Percentiles rank a stretch among this genome's conserved stretches.
Conservation (phyloP, 2,329 filamentous ascomycete species). For the Aspergillus nomiae region DNA sequence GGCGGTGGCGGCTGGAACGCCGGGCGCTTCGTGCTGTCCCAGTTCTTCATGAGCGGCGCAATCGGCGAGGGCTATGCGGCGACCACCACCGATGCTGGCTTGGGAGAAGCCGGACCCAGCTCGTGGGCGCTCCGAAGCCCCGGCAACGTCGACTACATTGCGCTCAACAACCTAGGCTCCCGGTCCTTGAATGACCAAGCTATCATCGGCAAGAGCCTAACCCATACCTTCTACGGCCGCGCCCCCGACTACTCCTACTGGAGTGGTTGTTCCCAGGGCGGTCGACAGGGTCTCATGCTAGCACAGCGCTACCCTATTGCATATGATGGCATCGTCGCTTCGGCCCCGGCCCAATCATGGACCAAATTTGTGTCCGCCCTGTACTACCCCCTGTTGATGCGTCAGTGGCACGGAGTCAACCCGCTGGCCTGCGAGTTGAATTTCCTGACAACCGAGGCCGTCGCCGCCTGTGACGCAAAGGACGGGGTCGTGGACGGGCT, state of each 20-base stretch:
- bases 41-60: constrained; percentile 16
- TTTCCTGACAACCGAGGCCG: constrained; percentile 3
- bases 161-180: background rate
- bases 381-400: constrained; percentile 13
- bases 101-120: background rate
- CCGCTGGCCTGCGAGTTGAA: constrained; percentile 12
- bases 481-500: constrained; percentile 16
- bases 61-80: constrained; percentile 12
- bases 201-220: constrained; percentile 31
- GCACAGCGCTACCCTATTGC: constrained; percentile 57
- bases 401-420: background rate
- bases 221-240: constrained; percentile 32
- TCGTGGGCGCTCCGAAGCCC: constrained; percentile 14
- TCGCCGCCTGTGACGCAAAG: constrained; percentile 9
- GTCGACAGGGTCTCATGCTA: constrained; percentile 29
- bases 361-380: constrained; percentile 20
- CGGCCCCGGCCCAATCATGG: constrained; percentile 49
- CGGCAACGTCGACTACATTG: background rate
- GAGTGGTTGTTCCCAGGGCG: constrained; percentile 25
- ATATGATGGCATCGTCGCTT: constrained; percentile 58
- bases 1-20: constrained; percentile 43
- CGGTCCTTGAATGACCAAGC: constrained; percentile 11
- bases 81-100: constrained; percentile 15
- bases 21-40: constrained; percentile 13
- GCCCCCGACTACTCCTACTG: constrained; percentile 21